Base-by-base conservation (phyloP, 2,329 filamentous ascomycete species). In the Pestalotiopsis sp. region DNA sequence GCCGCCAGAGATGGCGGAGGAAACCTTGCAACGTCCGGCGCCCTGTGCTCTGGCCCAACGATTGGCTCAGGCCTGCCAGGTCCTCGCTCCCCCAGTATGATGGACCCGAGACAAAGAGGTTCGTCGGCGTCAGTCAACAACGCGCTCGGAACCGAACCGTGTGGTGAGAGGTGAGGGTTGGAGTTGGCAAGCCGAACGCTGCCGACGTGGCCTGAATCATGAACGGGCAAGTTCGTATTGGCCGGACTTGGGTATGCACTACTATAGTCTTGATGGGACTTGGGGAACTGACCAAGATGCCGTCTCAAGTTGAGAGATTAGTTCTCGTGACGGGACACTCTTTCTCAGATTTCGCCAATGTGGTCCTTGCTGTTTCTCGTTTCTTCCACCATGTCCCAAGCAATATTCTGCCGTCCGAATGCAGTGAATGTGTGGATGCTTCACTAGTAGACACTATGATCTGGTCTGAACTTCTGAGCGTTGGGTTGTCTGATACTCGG, bases 11-110 rank as follows among this genome's bases (percentile, higher is more conserved):
- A 20, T n/a, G 38, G 11, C 30, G 11, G 10, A 48, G 20, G n/a
- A 38, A 55, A 64, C 61, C 40, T 30, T 30, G 39, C 40, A 22
- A 64, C 40, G 61, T 64, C 61, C 61, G 61, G 61, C 39, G 61
- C 61, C n/a, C 61, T 24, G 61, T 64, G 61, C 40, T 52, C 11
- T 17, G 10, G 17, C 59, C 11, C 35, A 62, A 11, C 11, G 14
- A 62, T 11, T 62, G 30, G 56, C 30, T 35, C 56, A 59, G 11
- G 56, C 56, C 14, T 35, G 30, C 6, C 30, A 35, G 30, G 30
- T 9, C 30, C 14, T 52, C 17, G 44, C 4, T 22, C 1, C 20
- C 20, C 20, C 20, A n/a, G 17, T 3, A 52, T 9, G 6, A n/a
- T 9, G 48, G 10, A n/a, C 24, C 10, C 22, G 56, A 59, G 22